Conservation (phyloP, 2,329 filamentous ascomycete genomes). For the Nannizziopsis arthrosporioides region DNA sequence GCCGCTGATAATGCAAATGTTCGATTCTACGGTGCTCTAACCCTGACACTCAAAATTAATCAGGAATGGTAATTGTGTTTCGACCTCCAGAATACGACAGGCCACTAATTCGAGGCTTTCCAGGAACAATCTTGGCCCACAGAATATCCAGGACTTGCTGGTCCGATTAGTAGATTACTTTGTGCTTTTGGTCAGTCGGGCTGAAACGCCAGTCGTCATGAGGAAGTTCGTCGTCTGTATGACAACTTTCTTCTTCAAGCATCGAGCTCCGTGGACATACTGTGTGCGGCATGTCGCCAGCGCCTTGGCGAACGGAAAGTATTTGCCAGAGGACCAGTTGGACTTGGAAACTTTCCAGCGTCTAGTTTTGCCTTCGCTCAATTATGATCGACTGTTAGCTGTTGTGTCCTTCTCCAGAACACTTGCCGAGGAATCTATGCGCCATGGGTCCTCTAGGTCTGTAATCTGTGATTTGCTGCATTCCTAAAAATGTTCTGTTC, state of each 20-base stretch:
- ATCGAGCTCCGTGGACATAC: constrained; percentile 29
- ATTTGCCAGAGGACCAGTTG: constrained; percentile 26
- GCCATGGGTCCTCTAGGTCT: constrained; percentile 11
- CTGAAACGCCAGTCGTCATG: constrained; percentile 32
- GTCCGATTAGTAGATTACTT: constrained; percentile 34
- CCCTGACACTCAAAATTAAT: constrained; percentile 88
- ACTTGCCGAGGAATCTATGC: constrained; percentile 31
- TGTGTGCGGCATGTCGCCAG: constrained; percentile 28
- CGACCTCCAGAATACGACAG: background rate
- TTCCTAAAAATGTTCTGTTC: background rate
- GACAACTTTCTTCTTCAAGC: constrained; percentile 34
- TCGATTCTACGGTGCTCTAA: constrained; percentile 85
- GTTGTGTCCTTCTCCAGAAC: constrained; percentile 31
- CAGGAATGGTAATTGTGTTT: constrained; percentile 53
- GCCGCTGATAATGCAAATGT: constrained; percentile 58
- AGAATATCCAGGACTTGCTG: constrained; percentile 27
- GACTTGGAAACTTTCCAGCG: constrained; percentile 22
- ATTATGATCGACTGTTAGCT: constrained; percentile 26
- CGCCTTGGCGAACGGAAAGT: constrained; percentile 29
- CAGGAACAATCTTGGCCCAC: constrained; percentile 29
- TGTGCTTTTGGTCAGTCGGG: constrained; percentile 29
- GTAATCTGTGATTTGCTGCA: background rate
- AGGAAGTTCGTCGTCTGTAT: constrained; percentile 38
- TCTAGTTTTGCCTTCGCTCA: constrained; percentile 28
- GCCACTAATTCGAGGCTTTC: constrained; percentile 13